Conservation (phyloP, 2,329 filamentous ascomycete species). For the Pseudopithomyces chartarum region DNA sequence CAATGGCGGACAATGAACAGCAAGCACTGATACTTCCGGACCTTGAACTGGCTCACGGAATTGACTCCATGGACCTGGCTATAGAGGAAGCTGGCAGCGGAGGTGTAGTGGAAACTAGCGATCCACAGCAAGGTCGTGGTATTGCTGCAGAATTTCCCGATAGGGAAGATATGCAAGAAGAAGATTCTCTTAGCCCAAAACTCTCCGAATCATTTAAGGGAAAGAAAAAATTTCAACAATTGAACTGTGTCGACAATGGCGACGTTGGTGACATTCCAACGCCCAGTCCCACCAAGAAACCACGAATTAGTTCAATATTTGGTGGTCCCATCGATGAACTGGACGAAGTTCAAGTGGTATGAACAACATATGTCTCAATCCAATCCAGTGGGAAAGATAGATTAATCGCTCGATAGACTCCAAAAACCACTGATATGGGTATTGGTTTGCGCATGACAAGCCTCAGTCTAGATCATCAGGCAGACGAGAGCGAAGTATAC, state of each 20-base stretch:
- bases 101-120: too few relatives aligned
- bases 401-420: not conserved
- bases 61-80: too few relatives aligned
- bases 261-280: not conserved
- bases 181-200: not conserved
- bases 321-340: not conserved
- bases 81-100: too few relatives aligned
- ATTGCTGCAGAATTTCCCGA: too few relatives aligned
- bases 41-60: too few relatives aligned
- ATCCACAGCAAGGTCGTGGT: too few relatives aligned
- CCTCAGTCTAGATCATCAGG: conserved; percentile 8
- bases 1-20: too few relatives aligned
- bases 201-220: not conserved
- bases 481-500: not conserved
- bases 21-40: too few relatives aligned
- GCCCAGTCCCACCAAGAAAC: conserved; percentile 6
- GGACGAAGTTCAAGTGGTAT: not conserved
- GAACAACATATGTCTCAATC: not conserved
- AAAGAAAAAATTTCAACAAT: not conserved
- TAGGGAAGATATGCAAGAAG: too few relatives aligned
- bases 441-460: conserved; percentile 7
- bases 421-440: not conserved
- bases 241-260: not conserved
- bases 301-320: conserved; percentile 4
- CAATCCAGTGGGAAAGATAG: too few relatives aligned